These are phyloP conservation scores for Melaleuca quinquenervia DNA, from an alignment of 345 rosid genomes.

Conservation along the genomic window DNA sequence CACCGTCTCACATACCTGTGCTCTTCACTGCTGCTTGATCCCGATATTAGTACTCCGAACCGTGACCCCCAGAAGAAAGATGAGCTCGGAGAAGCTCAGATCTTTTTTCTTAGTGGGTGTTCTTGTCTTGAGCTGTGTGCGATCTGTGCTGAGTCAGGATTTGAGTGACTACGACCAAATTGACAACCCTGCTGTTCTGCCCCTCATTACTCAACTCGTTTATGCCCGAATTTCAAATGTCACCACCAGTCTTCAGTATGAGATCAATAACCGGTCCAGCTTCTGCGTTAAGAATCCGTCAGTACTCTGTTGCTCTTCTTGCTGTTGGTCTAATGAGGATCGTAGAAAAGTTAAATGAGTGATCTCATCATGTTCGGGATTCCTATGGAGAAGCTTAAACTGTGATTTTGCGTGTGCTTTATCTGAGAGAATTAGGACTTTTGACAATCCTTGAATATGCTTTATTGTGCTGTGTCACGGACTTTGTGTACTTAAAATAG, in stretches of 20 bases:
- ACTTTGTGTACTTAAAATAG: background rate
- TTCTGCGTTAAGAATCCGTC: conserved; percentile 76
- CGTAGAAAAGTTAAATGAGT: background rate
- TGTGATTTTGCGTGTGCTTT: background rate
- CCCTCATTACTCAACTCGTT: conserved; percentile 8
- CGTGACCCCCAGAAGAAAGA: background rate
- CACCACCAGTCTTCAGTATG: conserved; percentile 34
- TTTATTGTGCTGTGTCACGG: background rate
- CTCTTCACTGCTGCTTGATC: background rate
- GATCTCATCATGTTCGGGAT: background rate
- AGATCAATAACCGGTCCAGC: conserved; percentile 33
- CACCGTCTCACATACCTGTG: background rate
- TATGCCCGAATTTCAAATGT: conserved; percentile 38
- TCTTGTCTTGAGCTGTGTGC: conserved; percentile 24
- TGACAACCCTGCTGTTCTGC: conserved; percentile 44
- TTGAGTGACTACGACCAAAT: conserved; percentile 25
- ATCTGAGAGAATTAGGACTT: background rate
- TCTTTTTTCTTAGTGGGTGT: conserved; percentile 24
- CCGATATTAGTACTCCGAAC: background rate
- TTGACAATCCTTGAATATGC: background rate
- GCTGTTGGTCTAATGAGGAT: background rate
- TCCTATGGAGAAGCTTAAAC: background rate
- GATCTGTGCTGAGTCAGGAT: conserved; percentile 40
- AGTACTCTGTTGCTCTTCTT: conserved; percentile 3
- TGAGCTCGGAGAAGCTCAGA: conserved; percentile 27